Base-by-base conservation (phyloP, 352 stramenopile genomes). In the Peronospora farinosa region DNA sequence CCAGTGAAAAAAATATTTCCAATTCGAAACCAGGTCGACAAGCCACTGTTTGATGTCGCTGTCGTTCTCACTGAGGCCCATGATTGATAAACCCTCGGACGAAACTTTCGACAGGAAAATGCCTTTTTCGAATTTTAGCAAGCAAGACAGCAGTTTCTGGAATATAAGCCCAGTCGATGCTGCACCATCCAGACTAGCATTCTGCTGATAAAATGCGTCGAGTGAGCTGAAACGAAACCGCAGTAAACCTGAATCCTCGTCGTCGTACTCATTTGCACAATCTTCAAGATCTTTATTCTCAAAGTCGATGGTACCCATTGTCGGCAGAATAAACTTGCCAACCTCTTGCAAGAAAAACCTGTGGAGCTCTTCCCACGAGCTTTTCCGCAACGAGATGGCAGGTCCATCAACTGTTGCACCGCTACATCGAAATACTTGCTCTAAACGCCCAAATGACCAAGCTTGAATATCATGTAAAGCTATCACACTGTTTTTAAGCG, bases 1-100 rank as follows among this genome's bases (percentile, higher is more conserved):
- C 72, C 72, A 84, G 27, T 68, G 56, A 40, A 84, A 81, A 51
- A 84, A 75, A 10, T 72, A 66, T 44, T 71, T 76, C 61, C 60
- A 63, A 31, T 78, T 78, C 23, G 72, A 74, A 47, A 75, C 67
- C 50, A 84, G 48, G 28, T 60, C 57, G 11, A 66, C 25, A 3
- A 80, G 36, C 72, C 72, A 84, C 27, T 63, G 53, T 46, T 62
- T 68, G 12, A 68, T 57, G 25, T 71, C 63, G 10, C 40, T 41
- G 13, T 60, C 47, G 13, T 54, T 65, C 12, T 57, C 54, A 36
- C 37, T 50, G 19, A 57, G 42, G 35, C 16, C 25, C 7, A 62
- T 54, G 16, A 71, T 55, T 6, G 43, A 31, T 16, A 62, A 42
- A 12, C 54, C 50, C 0, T 71, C 63, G 0, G 30, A 59, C 16